A percentile compares a stretch with the other conserved stretches of the same genome.
These are phyloP conservation scores for Rhazya stricta DNA, from an alignment of 257 asterid genomes.

Conservation along the genomic window DNA sequence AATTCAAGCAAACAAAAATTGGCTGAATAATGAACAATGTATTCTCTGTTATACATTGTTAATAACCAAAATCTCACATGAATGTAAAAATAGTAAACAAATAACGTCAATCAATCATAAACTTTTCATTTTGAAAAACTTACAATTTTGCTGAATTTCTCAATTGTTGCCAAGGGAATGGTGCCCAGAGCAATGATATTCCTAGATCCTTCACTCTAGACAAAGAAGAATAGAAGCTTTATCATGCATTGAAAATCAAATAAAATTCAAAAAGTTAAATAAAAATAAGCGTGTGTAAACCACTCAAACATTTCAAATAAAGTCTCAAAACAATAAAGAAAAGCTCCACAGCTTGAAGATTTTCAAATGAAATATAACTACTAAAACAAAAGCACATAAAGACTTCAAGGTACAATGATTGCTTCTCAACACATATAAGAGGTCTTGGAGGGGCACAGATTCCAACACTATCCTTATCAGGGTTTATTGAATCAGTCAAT, in stretches of 20 bases:
- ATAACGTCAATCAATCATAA: not conserved
- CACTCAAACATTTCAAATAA: not conserved
- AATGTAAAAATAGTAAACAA: not conserved
- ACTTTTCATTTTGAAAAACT: conserved; percentile 25
- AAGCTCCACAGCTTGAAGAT: not conserved
- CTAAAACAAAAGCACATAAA: not conserved
- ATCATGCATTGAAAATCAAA: not conserved
- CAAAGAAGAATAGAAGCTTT: conserved; percentile 6
- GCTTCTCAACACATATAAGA: not conserved
- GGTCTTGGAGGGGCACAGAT: not conserved
- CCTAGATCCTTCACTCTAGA: conserved; percentile 90
- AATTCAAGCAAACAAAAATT: not conserved
- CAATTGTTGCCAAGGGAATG: conserved; percentile 83
- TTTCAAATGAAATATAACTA: not conserved
- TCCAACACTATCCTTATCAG: not conserved
- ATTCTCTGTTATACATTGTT: not conserved
- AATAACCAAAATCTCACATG: not conserved
- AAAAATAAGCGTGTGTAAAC: not conserved
- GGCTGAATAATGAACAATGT: not conserved
- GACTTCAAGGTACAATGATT: not conserved
- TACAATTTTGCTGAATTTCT: conserved; percentile 83
- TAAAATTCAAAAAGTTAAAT: not conserved
- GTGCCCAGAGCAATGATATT: conserved; percentile 80
- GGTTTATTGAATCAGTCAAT: not conserved
- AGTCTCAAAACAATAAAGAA: not conserved